Percentiles rank a stretch among this genome's conserved stretches.
Evolutionary conservation across 805 yeast genomes (phyloP).

Genomic region (Tanozyma kutaoensis): DNA sequence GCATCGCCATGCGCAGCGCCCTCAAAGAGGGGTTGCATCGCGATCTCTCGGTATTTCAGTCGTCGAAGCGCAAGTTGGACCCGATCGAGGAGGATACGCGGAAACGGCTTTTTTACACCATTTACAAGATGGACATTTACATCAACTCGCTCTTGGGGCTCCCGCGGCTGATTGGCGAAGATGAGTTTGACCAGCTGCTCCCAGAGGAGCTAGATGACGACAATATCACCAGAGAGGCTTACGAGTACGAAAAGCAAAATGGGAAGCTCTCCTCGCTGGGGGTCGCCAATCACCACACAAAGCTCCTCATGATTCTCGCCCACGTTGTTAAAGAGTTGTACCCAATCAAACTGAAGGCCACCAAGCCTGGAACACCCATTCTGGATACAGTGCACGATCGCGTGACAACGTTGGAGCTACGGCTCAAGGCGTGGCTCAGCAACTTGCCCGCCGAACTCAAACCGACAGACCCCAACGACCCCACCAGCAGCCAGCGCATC

Average conservation of each 20-base stretch:
- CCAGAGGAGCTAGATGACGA: constrained; percentile 84
- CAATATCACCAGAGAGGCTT: constrained; percentile 58
- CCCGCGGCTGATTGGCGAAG: constrained; percentile 64
- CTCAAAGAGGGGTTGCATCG: constrained; percentile 75
- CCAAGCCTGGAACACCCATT: constrained; percentile 5
- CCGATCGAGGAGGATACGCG: constrained; percentile 76
- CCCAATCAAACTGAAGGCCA: constrained; percentile 39
- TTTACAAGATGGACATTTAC: constrained; percentile 82
- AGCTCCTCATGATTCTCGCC: constrained; percentile 54
- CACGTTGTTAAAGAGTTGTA: constrained; percentile 62
- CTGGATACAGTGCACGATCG: constrained; percentile 25
- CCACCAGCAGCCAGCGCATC: constrained; percentile 7
- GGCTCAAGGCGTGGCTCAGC: constrained; percentile 60
- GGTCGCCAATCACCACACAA: constrained; percentile 79
- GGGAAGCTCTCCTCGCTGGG: constrained; percentile 53
- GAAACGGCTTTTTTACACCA: constrained; percentile 79
- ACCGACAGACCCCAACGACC: constrained; percentile 49
- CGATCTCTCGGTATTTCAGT: constrained; percentile 35
- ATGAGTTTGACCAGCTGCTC: constrained; percentile 77
- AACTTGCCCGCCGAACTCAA: constrained; percentile 56
- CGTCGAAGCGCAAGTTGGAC: constrained; percentile 39
- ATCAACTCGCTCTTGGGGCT: constrained; percentile 78
- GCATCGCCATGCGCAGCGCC: constrained; percentile 76
- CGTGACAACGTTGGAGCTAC: constrained; percentile 54
- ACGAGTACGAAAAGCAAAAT: constrained; percentile 33